These are phyloP conservation scores for Musa itinerans DNA, from an alignment of 176 grass and related monocot species.

Conservation along the genomic window DNA sequence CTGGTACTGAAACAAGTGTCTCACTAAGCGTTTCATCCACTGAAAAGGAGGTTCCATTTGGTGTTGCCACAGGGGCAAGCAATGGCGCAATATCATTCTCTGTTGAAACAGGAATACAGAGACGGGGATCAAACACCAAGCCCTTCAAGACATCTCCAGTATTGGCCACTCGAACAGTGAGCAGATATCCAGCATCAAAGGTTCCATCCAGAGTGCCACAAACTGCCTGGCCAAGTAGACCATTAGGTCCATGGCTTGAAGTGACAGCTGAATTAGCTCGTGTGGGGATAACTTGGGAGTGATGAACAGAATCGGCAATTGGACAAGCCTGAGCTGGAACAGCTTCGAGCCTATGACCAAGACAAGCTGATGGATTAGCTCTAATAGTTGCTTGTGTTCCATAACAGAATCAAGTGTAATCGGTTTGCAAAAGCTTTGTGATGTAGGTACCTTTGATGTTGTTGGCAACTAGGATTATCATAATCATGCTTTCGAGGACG, in stretches of 20 bases:
- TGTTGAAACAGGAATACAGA: constrained; percentile 21
- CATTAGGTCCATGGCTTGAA: not conserved
- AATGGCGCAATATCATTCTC: constrained; percentile 31
- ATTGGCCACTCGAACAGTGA: constrained; percentile 20
- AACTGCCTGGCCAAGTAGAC: constrained; percentile 22
- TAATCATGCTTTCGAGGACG: constrained; percentile 24
- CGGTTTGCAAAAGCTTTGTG: not conserved
- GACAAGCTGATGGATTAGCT: not conserved
- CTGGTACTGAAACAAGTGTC: constrained; percentile 3
- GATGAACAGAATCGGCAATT: no score
- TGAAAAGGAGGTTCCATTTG: not conserved
- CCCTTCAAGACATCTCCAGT: constrained; percentile 29
- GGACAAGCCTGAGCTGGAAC: not conserved
- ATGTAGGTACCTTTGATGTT: not conserved
- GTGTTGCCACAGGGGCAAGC: constrained; percentile 8
- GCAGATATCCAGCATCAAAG: constrained; percentile 30
- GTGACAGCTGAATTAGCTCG: not conserved
- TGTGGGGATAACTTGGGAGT: not conserved
- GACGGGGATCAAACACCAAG: constrained; percentile 26
- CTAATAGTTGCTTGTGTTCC: not conserved
- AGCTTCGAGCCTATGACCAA: not conserved
- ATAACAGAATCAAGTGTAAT: not conserved
- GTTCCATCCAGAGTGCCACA: constrained; percentile 28
- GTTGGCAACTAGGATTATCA: not conserved
- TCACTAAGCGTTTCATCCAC: not conserved